Conservation (phyloP, 768 basidiomycete genomes). For the Royoungia palumana region DNA sequence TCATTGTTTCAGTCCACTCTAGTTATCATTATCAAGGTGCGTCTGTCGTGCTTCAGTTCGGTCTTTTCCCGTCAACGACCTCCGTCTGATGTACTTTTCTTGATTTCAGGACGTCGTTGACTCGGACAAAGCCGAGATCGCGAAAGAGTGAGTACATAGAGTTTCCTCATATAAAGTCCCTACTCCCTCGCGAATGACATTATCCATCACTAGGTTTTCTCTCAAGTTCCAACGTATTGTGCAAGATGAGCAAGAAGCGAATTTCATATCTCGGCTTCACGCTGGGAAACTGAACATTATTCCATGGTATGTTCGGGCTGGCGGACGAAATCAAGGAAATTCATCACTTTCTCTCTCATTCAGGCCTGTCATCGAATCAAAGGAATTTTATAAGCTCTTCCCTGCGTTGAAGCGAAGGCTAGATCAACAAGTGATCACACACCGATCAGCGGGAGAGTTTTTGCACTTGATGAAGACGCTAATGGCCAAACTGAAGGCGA, state of each 20-base stretch:
- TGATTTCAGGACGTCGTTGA: conserved; percentile 59
- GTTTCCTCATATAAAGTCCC: background rate
- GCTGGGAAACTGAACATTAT: conserved; percentile 53
- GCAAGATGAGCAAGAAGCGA: conserved; percentile 54
- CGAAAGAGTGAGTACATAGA: conserved; percentile 44
- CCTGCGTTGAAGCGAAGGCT: conserved; percentile 43
- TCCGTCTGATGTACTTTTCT: background rate
- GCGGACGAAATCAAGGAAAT: background rate
- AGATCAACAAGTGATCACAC: conserved; percentile 47
- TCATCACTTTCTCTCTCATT: background rate
- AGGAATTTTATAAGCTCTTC: conserved; percentile 58
- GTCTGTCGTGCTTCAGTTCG: background rate
- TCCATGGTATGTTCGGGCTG: conserved; percentile 41
- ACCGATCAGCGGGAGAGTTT: conserved; percentile 51
- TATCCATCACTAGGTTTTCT: conserved; percentile 39
- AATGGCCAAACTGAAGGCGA: conserved; percentile 68
- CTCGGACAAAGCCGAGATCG: conserved; percentile 56
- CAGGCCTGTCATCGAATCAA: conserved; percentile 58
- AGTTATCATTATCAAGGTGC: conserved; percentile 61
- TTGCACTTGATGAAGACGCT: conserved; percentile 55
- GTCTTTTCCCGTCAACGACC: background rate
- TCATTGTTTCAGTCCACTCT: conserved; percentile 56
- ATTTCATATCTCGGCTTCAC: conserved; percentile 61
- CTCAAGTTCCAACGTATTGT: conserved; percentile 62
- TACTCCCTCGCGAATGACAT: background rate